phyloP scores from a whole-genome alignment of 371 early-diverging fungal species.

The Nematocida sp. region DNA sequence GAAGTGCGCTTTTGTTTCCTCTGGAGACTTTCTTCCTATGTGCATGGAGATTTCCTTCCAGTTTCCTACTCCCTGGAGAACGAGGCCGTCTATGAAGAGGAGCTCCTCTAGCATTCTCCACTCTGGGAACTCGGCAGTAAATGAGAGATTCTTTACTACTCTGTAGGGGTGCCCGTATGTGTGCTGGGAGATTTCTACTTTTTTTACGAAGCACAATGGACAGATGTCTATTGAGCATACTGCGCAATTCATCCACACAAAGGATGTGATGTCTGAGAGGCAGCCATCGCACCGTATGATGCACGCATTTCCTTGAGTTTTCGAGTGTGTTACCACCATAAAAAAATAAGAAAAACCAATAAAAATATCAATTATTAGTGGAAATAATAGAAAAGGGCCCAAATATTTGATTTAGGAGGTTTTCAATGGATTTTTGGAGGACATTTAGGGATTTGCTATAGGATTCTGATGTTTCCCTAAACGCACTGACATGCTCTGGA shows the following conservation, averaged over 20 bases:
- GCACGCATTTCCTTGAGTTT: constrained; percentile 40
- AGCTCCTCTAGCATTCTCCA: constrained; percentile 96
- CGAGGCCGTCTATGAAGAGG: constrained; percentile 79
- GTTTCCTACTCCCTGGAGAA: constrained; percentile 86
- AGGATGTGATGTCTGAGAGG: constrained; percentile 30
- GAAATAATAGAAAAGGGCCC: background rate
- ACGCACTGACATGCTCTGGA: no score
- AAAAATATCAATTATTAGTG: no score
- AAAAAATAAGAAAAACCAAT: constrained; percentile 26
- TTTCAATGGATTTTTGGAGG: no score
- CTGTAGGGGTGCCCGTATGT: constrained; percentile 78
- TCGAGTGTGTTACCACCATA: constrained; percentile 52
- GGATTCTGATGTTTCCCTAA: no score
- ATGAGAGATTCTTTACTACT: constrained; percentile 69
- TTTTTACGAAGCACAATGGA: constrained; percentile 80
- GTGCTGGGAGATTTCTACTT: constrained; percentile 76
- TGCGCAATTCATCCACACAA: constrained; percentile 75
- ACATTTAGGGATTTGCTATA: no score
- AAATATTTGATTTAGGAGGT: no score
- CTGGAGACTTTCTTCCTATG: constrained; percentile 78
- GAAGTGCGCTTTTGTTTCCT: constrained; percentile 84
- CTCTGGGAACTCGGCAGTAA: constrained; percentile 59
- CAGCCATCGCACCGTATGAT: constrained; percentile 50
- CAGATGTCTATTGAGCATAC: constrained; percentile 88
- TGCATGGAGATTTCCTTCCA: constrained; percentile 86